These are phyloP conservation scores for Alternaria hordeiaustralica DNA, from an alignment of 2,329 filamentous ascomycete species.

Conservation along the genomic window DNA sequence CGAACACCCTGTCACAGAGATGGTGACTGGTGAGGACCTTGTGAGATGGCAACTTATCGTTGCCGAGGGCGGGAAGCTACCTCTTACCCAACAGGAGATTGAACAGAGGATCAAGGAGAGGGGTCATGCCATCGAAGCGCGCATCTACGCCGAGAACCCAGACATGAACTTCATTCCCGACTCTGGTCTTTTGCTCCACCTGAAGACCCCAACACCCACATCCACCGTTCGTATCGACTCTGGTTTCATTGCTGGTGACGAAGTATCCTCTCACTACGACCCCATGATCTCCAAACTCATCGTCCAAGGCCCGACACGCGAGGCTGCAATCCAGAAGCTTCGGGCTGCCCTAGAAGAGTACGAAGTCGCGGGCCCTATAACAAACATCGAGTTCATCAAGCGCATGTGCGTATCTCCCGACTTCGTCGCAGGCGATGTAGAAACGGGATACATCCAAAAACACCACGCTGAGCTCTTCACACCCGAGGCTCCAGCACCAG, in stretches of 20 bases:
- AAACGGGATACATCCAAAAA: constrained; percentile 96
- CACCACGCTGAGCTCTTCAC: constrained; percentile 80
- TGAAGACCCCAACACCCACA: constrained; percentile 72
- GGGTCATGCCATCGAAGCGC: constrained; percentile 91
- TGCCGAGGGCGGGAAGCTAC: constrained; percentile 72
- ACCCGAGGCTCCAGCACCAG: constrained; percentile 65
- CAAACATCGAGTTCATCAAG: constrained; percentile 97
- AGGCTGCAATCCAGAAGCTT: constrained; percentile 83
- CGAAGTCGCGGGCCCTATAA: constrained; percentile 89
- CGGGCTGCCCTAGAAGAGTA: constrained; percentile 82
- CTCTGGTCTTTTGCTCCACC: constrained; percentile 84
- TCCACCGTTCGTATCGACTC: constrained; percentile 88
- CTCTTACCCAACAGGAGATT: constrained; percentile 69
- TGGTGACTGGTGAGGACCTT: constrained; percentile 77
- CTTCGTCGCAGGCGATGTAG: constrained; percentile 86
- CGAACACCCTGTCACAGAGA: constrained; percentile 92
- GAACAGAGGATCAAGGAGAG: constrained; percentile 72
- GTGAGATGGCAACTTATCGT: constrained; percentile 96
- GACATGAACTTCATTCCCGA: constrained; percentile 91
- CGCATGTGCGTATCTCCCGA: constrained; percentile 79
- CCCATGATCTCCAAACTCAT: constrained; percentile 99
- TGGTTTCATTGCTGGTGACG: constrained; percentile 89
- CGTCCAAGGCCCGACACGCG: constrained; percentile 78
- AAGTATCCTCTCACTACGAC: constrained; percentile 93
- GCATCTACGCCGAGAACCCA: constrained; percentile 96